phyloP scores from a whole-genome alignment of 257 asterid species.

The Scutellaria minor region DNA sequence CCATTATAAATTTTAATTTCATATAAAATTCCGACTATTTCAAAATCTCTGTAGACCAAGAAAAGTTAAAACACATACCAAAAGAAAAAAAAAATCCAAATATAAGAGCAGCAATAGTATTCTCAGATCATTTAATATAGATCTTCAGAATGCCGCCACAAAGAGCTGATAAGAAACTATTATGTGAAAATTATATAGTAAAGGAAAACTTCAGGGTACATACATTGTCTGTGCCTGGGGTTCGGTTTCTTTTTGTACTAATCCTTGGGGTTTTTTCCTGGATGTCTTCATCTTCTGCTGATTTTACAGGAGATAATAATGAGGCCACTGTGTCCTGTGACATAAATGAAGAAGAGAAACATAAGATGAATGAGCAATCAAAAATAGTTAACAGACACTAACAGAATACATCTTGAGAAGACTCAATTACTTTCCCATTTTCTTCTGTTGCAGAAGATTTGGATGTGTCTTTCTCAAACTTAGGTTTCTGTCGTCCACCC shows the following conservation, averaged over 20 bases:
- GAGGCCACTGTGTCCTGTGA: conserved; percentile 11
- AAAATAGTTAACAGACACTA: conserved; percentile 7
- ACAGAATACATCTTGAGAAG: neutral
- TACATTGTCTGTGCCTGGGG: conserved; percentile 8
- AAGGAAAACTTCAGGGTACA: neutral
- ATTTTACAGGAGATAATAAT: conserved; percentile 7
- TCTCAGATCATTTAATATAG: neutral
- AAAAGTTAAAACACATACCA: neutral
- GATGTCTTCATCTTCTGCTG: conserved; percentile 23
- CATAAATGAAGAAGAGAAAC: neutral
- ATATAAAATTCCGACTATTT: neutral
- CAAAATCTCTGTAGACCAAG: neutral
- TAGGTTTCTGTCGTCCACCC: conserved; percentile 1
- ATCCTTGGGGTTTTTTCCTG: conserved; percentile 11
- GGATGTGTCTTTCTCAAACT: conserved; percentile 18
- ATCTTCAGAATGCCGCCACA: neutral
- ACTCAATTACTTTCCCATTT: conserved; percentile 11
- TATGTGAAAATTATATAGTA: neutral
- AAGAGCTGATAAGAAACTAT: neutral
- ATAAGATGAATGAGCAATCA: conserved; percentile 2
- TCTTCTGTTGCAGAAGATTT: conserved; percentile 9
- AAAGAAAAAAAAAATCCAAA: neutral
- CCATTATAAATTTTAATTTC: neutral
- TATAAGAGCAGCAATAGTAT: neutral
- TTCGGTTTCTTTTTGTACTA: conserved; percentile 17